Evolutionary conservation across 441 rosid genomes (phyloP), one percentile per base, ranked within the genome.

Genomic region (Erodium texanum): DNA sequence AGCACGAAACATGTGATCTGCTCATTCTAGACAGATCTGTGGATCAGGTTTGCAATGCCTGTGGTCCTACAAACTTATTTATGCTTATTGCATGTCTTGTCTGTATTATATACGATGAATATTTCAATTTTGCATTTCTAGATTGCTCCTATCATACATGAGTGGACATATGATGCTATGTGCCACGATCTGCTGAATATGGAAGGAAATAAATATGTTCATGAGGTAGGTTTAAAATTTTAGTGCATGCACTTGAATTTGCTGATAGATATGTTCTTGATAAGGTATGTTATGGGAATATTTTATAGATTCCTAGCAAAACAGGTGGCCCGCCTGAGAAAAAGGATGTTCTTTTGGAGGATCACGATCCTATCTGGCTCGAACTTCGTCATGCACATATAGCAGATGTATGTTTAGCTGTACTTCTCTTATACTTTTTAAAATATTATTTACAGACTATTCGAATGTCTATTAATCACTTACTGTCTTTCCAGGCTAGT

Each of bases 351-450:
- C 89, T 92, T 72, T 75, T 95, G 79, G 99, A 92, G 84, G 97
- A 87, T 74, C 97, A 86, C 43, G 99, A 92, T 81, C 99, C 96
- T 72, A 66, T 95, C 52, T 95, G 99, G 98, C 85, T 90, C 27
- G 99, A 95, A 80, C 98, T 95, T 81, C 96, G 96, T 45, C 97
- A 92, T 84, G 89, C 93, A 62, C 99, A 95, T 84, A 86, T 95
- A 64, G 99, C 96, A 63, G 93, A 90, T 82, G 99, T 95, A 83
- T 67, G 89, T 78, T 22, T 18, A 56, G 24, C 62, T 56, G 19
- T 12, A 65, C 23, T 65, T 71, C 58, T 27, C 3, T 27, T 19
- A 24, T 56, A 18, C 24, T 56, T 7, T 9, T 59, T 20, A 20
- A 54, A 54, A 19, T 20, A n/a, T 3, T 19, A 67, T 45, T 7